Base-by-base conservation (phyloP, 768 basidiomycete genomes). In the Astraeus odoratus region DNA sequence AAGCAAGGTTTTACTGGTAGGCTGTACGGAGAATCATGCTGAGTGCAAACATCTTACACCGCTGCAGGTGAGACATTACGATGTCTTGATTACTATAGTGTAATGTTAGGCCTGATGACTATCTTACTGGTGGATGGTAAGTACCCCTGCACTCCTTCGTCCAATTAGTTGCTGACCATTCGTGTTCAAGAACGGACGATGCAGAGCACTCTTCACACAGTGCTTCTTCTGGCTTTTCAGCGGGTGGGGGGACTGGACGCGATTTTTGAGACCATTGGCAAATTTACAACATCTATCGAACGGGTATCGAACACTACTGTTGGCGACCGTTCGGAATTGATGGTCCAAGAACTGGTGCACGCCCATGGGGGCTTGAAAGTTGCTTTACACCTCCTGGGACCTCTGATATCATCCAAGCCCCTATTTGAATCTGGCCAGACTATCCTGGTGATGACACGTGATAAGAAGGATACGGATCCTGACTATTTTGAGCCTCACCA, bases 381-480 rank as follows among this genome's bases (percentile, higher is more conserved):
- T 34, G 81, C 82, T 0, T 69, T 95, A 29, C 80, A 86, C 51
- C 71, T 95, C 34, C 67, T 97, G 33, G 73, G 78, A 47, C 78
- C 85, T 9, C 69, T 98, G 35, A 73, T 91, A 20, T 82, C 86
- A 1, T 77, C 88, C 22, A 87, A 87, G 54, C 76, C 86, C 10
- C 69, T 95, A 20, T 75, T 92, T 44, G 93, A 97, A 47, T 87
- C 90, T 6, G 75, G 80, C 3, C 94, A 98, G 65, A 94, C 91
- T 0, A 60, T 73, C 3, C 64, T 86, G 25, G 72, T 86, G 13
- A 67, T 78, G 31, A 83, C 82, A 15, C 78, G 81, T 13, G 91
- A 91, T 64, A 87, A 87, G 61, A 78, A 78, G 57, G 82, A 86
- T 18, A 81, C 78, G 1, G 85, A 93, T 52, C 64, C 73, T 4